Evolutionary conservation across 176 grass and related monocot genomes (phyloP).

Genomic region (Poa pratensis): DNA sequence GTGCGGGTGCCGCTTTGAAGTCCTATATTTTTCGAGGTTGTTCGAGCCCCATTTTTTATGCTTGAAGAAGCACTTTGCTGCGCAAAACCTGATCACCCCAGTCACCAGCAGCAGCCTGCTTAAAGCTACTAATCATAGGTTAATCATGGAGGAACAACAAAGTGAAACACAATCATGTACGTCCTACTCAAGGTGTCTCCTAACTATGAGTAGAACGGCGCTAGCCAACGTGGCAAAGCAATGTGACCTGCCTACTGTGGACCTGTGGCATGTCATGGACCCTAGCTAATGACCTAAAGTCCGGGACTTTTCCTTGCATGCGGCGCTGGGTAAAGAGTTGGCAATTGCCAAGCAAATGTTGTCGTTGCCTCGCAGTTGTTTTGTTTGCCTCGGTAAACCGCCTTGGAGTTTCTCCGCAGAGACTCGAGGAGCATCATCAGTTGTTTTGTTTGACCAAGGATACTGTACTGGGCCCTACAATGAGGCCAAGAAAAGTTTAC

Average conservation of each 20-base stretch:
- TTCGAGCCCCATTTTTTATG: neutral
- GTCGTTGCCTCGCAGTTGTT: neutral
- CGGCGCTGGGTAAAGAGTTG: neutral
- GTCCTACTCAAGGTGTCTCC: neutral
- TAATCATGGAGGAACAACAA: neutral
- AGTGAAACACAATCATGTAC: neutral
- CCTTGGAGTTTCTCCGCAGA: constrained; percentile 30
- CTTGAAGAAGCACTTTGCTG: neutral
- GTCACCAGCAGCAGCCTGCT: no score
- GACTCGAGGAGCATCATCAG: neutral
- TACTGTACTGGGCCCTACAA: neutral
- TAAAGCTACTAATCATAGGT: neutral
- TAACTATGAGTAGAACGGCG: neutral
- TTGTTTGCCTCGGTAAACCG: constrained; percentile 26
- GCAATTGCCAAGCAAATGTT: constrained; percentile 38
- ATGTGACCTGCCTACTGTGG: no score
- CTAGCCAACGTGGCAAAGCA: neutral
- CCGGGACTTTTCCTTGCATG: neutral
- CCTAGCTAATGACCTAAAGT: neutral
- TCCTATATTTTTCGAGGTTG: neutral
- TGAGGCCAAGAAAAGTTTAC: neutral
- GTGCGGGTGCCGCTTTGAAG: neutral
- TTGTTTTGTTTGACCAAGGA: neutral
- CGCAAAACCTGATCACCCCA: neutral
- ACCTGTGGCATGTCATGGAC: neutral